A percentile compares a stretch with the other conserved stretches of the same genome.
These are phyloP conservation scores for Capsella bursapastoris DNA, from an alignment of 345 rosid species.

Conservation along the genomic window DNA sequence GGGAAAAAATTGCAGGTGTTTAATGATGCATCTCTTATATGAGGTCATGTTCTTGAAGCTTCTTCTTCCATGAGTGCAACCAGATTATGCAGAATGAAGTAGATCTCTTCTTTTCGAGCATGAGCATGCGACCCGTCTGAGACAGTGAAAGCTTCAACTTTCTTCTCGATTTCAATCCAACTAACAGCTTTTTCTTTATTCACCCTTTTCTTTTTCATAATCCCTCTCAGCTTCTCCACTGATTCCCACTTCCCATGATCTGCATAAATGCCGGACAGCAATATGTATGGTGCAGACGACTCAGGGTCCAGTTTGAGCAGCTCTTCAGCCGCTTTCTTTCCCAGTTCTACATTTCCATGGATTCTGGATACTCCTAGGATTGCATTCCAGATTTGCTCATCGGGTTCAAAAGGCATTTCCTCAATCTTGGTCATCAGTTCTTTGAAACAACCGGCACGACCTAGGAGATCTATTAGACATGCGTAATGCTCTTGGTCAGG, in stretches of 20 bases:
- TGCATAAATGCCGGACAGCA: constrained; percentile 59
- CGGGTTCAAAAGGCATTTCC: constrained; percentile 57
- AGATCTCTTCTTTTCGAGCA: constrained; percentile 55
- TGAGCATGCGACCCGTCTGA: constrained; percentile 64
- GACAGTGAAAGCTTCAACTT: constrained; percentile 54
- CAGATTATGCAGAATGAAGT: constrained; percentile 51
- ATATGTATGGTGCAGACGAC: constrained; percentile 63
- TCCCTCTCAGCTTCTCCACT: constrained; percentile 61
- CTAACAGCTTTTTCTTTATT: constrained; percentile 62
- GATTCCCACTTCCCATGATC: constrained; percentile 62
- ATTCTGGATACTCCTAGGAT: constrained; percentile 63
- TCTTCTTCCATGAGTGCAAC: constrained; percentile 54
- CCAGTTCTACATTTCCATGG: constrained; percentile 57
- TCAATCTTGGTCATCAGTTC: constrained; percentile 55
- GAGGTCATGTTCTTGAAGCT: constrained; percentile 43
- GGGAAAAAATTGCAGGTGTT: constrained; percentile 26
- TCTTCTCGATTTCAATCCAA: constrained; percentile 64
- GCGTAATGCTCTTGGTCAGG: constrained; percentile 78
- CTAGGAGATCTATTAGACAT: constrained; percentile 77
- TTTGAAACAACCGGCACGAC: constrained; percentile 62
- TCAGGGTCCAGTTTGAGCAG: constrained; percentile 56
- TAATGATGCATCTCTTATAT: constrained; percentile 23
- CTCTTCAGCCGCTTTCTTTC: constrained; percentile 62
- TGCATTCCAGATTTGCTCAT: constrained; percentile 56
- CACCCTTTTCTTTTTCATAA: constrained; percentile 53